These are phyloP conservation scores for Magnusiomyces tetraspermus DNA, from an alignment of 1,139 yeast species.

Conservation along the genomic window DNA sequence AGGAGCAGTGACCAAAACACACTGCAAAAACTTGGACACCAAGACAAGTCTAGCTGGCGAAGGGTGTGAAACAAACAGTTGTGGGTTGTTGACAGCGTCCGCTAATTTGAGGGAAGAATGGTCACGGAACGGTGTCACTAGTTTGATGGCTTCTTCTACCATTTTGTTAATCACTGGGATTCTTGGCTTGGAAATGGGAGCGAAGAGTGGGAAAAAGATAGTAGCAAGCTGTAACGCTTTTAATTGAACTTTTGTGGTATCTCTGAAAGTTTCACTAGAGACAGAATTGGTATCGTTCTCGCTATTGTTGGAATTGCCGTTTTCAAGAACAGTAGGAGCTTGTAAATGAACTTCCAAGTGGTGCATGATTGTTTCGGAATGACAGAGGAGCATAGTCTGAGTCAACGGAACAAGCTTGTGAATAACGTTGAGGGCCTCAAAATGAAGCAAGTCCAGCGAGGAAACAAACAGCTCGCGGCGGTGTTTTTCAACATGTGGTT, in stretches of 20 bases:
- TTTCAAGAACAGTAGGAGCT: constrained; percentile 13
- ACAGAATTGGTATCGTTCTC: too few relatives aligned
- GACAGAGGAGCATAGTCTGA: constrained; percentile 21
- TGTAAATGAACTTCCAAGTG: constrained; percentile 19
- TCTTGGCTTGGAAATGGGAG: constrained; percentile 16
- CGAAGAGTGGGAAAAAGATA: constrained; percentile 14
- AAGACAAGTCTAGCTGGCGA: constrained; percentile 33
- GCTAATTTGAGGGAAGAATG: constrained; percentile 40
- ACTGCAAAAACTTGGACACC: constrained; percentile 43
- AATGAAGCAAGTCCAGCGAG: constrained; percentile 20
- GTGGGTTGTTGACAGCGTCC: constrained; percentile 63
- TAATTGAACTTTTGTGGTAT: neutral
- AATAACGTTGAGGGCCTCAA: constrained; percentile 16
- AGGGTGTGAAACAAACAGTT: constrained; percentile 42
- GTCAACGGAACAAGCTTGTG: constrained; percentile 16
- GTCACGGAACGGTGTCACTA: constrained; percentile 35
- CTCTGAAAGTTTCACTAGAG: neutral
- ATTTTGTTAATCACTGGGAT: constrained; percentile 15
- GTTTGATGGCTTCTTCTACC: constrained; percentile 18
- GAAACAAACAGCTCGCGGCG: constrained; percentile 17
- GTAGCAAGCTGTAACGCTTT: constrained; percentile 15
- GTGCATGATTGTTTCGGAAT: constrained; percentile 22
- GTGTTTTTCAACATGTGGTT: constrained; percentile 18
- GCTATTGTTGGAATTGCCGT: too few relatives aligned
- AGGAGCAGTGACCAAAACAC: constrained; percentile 41